Conservation (phyloP, 148 eudicot species). For the Mesembryanthemum crystallinum region DNA sequence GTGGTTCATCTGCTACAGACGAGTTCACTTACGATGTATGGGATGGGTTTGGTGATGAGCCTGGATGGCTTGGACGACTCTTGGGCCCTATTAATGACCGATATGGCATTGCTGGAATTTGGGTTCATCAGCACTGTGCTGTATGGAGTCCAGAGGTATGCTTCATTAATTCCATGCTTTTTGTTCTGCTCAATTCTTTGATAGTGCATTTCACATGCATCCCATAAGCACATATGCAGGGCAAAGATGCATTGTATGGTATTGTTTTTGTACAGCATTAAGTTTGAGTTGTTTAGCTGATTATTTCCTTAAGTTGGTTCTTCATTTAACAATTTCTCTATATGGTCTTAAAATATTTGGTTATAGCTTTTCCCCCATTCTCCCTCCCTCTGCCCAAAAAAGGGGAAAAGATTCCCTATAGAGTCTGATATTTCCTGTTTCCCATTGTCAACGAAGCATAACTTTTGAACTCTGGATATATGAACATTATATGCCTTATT, state of each 20-base stretch:
- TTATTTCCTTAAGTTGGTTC: no score
- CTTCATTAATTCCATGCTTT: slow-evolving; percentile 17
- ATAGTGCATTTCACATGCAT: background rate
- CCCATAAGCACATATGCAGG: background rate
- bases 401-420: no score
- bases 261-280: background rate
- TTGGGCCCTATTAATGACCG: slow-evolving; percentile 93
- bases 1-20: slow-evolving; percentile 85
- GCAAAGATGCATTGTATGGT: background rate
- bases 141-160: slow-evolving; percentile 99
- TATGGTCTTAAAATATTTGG: no score
- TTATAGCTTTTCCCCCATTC: no score
- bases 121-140: slow-evolving; percentile 99
- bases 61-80: slow-evolving; percentile 92
- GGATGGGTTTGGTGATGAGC: slow-evolving; percentile 96
- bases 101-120: slow-evolving; percentile 89
- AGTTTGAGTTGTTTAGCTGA: background rate
- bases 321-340: no score
- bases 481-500: no score
- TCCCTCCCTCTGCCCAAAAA: no score
- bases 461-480: no score
- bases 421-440: no score
- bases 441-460: no score
- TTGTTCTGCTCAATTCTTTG: slow-evolving; percentile 16
- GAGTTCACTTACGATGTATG: slow-evolving; percentile 71